Evolutionary conservation across 768 basidiomycete species (phyloP).

Genomic region (Pulveroboletus frians): DNA sequence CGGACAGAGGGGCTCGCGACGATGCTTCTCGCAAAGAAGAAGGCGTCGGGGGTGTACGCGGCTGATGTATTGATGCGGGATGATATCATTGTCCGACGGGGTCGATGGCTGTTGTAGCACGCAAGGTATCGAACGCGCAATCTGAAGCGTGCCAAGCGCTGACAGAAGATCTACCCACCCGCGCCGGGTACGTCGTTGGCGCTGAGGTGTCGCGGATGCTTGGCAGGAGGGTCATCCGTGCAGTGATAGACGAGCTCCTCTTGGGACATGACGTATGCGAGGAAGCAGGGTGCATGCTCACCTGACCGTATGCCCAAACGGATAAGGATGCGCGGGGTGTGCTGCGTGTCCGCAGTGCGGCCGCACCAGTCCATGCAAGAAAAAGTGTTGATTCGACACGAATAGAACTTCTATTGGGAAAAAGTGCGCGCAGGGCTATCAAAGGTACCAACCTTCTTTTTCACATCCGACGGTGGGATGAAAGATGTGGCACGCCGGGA

Average conservation of each 20-base stretch:
- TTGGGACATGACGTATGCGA: slow-evolving; percentile 7
- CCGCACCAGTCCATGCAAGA: slow-evolving; percentile 11
- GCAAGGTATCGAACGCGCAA: too few species aligned
- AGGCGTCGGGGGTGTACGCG: too few species aligned
- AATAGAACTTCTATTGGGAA: slow-evolving; percentile 18
- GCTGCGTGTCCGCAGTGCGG: slow-evolving; percentile 24
- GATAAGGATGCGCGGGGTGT: neutral
- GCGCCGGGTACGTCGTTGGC: neutral
- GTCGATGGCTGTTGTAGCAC: too few species aligned
- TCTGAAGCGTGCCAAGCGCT: too few species aligned
- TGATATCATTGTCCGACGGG: too few species aligned
- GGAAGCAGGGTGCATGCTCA: neutral
- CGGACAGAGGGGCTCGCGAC: too few species aligned
- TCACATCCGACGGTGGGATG: slow-evolving; percentile 18
- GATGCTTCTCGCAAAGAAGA: too few species aligned
- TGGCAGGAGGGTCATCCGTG: neutral
- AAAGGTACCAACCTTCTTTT: slow-evolving; percentile 23
- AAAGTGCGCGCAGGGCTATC: slow-evolving; percentile 14
- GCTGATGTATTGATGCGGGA: too few species aligned
- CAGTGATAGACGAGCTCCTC: slow-evolving; percentile 4
- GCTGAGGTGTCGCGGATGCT: slow-evolving; percentile 9
- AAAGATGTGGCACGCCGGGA: slow-evolving; percentile 19
- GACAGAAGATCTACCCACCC: too few species aligned
- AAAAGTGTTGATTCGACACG: slow-evolving; percentile 12
- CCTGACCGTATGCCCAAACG: neutral